Evolutionary conservation across 768 basidiomycete species (phyloP).

Genomic region (Russula emetica): DNA sequence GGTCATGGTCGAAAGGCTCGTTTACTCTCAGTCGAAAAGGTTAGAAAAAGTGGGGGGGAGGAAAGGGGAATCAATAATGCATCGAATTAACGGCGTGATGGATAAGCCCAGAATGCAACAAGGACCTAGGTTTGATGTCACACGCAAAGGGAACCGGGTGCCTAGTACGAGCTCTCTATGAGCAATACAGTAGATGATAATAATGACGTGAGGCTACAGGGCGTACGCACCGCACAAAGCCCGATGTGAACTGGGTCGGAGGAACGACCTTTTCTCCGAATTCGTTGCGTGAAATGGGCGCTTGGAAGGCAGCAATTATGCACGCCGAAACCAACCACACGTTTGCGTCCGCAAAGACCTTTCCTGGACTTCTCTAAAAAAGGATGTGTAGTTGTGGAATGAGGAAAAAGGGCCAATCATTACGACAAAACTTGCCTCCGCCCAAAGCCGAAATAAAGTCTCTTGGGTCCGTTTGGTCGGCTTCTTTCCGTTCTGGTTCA

Average conservation of each 20-base stretch:
- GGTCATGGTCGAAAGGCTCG: neutral
- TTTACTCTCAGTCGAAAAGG: neutral
- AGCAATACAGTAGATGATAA: neutral
- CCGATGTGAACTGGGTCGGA: slow-evolving; percentile 20
- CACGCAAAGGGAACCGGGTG: slow-evolving; percentile 30
- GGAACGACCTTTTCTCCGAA: slow-evolving; percentile 21
- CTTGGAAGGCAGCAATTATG: slow-evolving; percentile 24
- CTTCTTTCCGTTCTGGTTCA: slow-evolving; percentile 12
- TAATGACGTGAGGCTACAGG: neutral
- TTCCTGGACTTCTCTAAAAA: slow-evolving; percentile 24
- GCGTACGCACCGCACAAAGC: slow-evolving; percentile 26
- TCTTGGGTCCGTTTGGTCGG: slow-evolving; percentile 20
- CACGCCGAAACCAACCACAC: slow-evolving; percentile 26
- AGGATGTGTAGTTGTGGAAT: neutral
- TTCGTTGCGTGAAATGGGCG: slow-evolving; percentile 17
- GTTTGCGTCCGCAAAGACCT: slow-evolving; percentile 27
- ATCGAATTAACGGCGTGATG: slow-evolving; percentile 4
- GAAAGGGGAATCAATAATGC: neutral
- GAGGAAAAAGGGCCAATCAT: neutral
- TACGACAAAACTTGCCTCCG: slow-evolving; percentile 18
- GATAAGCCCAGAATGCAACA: slow-evolving; percentile 12
- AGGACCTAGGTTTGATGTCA: slow-evolving; percentile 29
- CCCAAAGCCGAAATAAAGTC: slow-evolving; percentile 27
- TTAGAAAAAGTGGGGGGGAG: neutral
- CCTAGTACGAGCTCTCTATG: slow-evolving; percentile 15